Conservation (phyloP, 352 stramenopile species). For the Phytophthora pistaciae region DNA sequence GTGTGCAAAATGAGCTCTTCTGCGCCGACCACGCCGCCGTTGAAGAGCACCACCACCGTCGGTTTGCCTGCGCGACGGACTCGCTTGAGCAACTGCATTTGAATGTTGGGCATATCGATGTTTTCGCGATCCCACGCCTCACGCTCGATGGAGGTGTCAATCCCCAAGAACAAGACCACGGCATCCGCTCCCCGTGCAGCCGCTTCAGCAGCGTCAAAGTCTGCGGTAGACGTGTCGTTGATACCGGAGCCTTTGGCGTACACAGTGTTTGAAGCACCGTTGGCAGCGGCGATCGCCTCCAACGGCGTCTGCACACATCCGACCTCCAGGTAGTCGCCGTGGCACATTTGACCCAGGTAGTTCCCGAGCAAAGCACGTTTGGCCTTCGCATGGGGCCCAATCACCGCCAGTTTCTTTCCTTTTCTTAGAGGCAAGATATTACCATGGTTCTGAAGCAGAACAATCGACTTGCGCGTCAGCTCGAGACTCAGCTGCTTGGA, state of each 20-base stretch:
- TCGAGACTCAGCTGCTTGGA: constrained; percentile 77
- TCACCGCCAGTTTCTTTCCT: constrained; percentile 63
- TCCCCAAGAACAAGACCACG: constrained; percentile 82
- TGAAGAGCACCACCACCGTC: constrained; percentile 85
- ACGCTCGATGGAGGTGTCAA: constrained; percentile 76
- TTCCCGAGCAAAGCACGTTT: constrained; percentile 71
- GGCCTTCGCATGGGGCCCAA: constrained; percentile 79
- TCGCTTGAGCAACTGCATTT: constrained; percentile 72
- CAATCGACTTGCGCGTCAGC: constrained; percentile 88
- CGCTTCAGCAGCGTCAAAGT: constrained; percentile 52
- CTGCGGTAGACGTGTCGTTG: constrained; percentile 56
- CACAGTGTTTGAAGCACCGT: constrained; percentile 42
- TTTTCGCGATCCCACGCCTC: constrained; percentile 74
- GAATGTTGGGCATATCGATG: constrained; percentile 67
- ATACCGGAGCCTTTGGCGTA: constrained; percentile 56
- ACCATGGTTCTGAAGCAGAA: constrained; percentile 93
- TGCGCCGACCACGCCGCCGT: constrained; percentile 82
- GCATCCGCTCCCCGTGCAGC: constrained; percentile 44
- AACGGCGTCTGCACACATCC: constrained; percentile 70
- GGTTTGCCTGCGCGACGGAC: constrained; percentile 61
- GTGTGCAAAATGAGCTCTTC: constrained; percentile 71
- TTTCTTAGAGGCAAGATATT: constrained; percentile 74
- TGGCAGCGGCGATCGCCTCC: constrained; percentile 53
- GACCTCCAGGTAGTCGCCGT: constrained; percentile 63
- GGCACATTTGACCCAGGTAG: constrained; percentile 74